A percentile compares a stretch with the other conserved stretches of the same genome.
phyloP scores from a whole-genome alignment of 768 basidiomycete genomes.

The Leccinum subgranulosum region DNA sequence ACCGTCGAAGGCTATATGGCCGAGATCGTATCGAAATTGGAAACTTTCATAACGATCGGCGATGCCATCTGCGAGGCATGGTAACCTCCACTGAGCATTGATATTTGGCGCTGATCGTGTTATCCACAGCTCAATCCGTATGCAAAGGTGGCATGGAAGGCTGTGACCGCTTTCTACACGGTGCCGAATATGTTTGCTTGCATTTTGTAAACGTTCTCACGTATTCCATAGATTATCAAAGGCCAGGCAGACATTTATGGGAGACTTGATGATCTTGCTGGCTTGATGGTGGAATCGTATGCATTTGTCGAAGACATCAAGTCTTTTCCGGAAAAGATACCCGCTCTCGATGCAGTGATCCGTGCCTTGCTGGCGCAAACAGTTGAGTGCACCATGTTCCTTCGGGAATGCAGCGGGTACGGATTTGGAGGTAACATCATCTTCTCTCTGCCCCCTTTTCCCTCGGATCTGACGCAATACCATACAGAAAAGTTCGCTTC shows the following conservation, averaged over 20 bases:
- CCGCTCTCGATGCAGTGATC: slow-evolving; percentile 27
- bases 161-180: slow-evolving; percentile 26
- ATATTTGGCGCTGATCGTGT: not conserved
- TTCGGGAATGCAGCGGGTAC: slow-evolving; percentile 34
- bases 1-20: slow-evolving; percentile 18
- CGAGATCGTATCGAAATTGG: slow-evolving; percentile 22
- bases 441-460: not conserved
- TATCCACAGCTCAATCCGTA: slow-evolving; percentile 24
- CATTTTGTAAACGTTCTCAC: slow-evolving; percentile 6
- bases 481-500: slow-evolving; percentile 14
- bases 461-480: slow-evolving; percentile 3
- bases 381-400: slow-evolving; percentile 35
- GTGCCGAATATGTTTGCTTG: slow-evolving; percentile 2
- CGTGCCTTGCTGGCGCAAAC: slow-evolving; percentile 30
- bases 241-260: slow-evolving; percentile 27
- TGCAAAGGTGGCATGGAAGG: slow-evolving; percentile 28
- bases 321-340: slow-evolving; percentile 27
- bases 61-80: slow-evolving; percentile 23
- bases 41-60: slow-evolving; percentile 22
- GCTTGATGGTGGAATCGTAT: slow-evolving; percentile 32
- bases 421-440: slow-evolving; percentile 32
- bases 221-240: slow-evolving; percentile 21
- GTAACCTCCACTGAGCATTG: not conserved
- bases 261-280: slow-evolving; percentile 24
- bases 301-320: slow-evolving; percentile 30